Base-by-base conservation (phyloP, 2,329 filamentous ascomycete species). In the Diaporthe capsici region DNA sequence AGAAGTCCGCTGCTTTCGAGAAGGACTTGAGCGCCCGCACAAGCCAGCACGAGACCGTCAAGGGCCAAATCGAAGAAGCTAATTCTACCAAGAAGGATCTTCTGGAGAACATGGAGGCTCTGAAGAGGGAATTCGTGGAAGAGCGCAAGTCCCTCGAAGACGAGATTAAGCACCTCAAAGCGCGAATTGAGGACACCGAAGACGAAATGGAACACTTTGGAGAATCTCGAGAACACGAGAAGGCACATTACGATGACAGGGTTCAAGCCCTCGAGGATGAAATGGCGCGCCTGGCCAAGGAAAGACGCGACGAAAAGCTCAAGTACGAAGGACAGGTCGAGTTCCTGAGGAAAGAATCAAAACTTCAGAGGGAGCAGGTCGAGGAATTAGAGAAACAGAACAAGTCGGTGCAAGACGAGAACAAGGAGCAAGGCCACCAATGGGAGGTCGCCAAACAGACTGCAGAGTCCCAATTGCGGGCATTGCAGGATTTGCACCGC, bases 41-140 rank as follows among this genome's bases (percentile, higher is more conserved):
- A 78, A 90, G 87, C 70, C 90, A 88, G 79, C 91, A 90, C 81
- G 90, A 87, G 79, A 89, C 91, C 79, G 90, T 90, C 81, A 92
- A 90, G 85, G 90, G 87, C 80, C 93, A 92, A 80, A 90, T 98
- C 77, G 92, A 97, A 78, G 96, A 98, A 83, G 94, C 92, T 8
- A 95, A 97, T 79, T 96, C 95, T 3, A 98, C 94, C 1, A 99
- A 99, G 84, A 94, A 94, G 80, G 97, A 98, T 83, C 90, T 99
- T 13, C 92, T 99, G 85, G 93, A 95, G 78, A 99, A 99, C 81
- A 95, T 99, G 86, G 95, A 98, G 81, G 93, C 96, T 17, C 91
- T 97, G 78, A 95, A 98, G 84, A 92, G 92, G 37, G 97, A 98
- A 81, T 98, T 98, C 79, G 88, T 94, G 49, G 92, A 93, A 68